Evolutionary conservation across 306 rosid species (phyloP), one percentile per base, ranked within the genome.

Genomic region (Phaseolus lunatus): DNA sequence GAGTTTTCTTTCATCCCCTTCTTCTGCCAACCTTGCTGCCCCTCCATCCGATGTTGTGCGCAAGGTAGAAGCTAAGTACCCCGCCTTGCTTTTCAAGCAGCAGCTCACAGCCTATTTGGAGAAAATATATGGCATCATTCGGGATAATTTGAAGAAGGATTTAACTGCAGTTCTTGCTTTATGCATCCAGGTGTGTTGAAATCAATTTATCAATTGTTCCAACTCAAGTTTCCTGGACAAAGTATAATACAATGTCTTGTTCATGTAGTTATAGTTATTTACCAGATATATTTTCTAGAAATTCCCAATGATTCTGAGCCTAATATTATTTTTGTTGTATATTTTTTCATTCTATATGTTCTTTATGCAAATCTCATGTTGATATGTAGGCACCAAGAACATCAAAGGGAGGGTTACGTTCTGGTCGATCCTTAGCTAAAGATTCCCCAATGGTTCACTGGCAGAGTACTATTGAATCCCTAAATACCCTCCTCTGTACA

Each of bases 71-170:
- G 97, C 97, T 26, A 92, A 90, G 67, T 92, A 92, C 75, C 96
- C 97, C 13, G 97, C 97, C 67, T 89, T 90, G 78, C 89, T 92
- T 67, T 92, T 92, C 87, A 92, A 90, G 93, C 97, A 92, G 86
- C 97, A 92, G 90, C 89, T 92, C 76, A 90, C 93, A 58, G 97
- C 97, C 33, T 92, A 90, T 78, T 89, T 92, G 53, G 97, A 92
- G 84, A 92, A 92, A 89, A 92, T 90, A 78, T 92, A 90, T 2
- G 97, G 97, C 78, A 92, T 92, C 39, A 71, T 92, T 75, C 89
- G 97, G 61, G 97, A 90, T 82, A 92, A 92, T 86, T 85, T 92
- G 90, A 92, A 90, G 86, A 88, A 87, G 84, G 97, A 92, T 79
- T 82, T 90, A 61, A 70, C 89, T 19, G 78, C 93, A 1, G 78